Evolutionary conservation across 108 stramenopile species (phyloP).

Genomic region (Stephanodiscus triporus): DNA sequence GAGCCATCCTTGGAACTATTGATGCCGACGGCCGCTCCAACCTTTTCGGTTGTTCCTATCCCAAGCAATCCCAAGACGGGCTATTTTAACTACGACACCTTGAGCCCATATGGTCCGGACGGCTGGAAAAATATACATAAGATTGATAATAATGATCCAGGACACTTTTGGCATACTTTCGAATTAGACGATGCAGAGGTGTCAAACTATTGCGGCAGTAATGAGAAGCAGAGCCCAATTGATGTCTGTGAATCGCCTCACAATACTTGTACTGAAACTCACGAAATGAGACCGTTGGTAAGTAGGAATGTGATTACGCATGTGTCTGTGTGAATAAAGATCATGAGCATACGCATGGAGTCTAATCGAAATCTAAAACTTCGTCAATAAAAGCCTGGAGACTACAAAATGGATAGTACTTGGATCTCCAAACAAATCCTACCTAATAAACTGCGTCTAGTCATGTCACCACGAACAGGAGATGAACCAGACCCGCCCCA

Average conservation of each 20-base stretch:
- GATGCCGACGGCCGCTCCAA: slow-evolving; percentile 23
- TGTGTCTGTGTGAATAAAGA: not conserved
- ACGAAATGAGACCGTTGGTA: slow-evolving; percentile 43
- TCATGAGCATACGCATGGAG: not conserved
- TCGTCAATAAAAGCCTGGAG: slow-evolving; percentile 22
- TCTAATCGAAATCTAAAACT: not conserved
- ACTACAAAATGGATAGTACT: slow-evolving; percentile 41
- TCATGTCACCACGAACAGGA: slow-evolving; percentile 44
- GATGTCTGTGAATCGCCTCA: slow-evolving; percentile 53
- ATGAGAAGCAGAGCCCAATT: slow-evolving; percentile 71
- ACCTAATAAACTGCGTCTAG: slow-evolving; percentile 37
- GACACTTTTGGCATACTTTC: slow-evolving; percentile 35
- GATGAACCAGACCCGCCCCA: slow-evolving; percentile 47
- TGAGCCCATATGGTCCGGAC: slow-evolving; percentile 31
- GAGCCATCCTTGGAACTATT: slow-evolving; percentile 9
- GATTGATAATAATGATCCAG: slow-evolving; percentile 19
- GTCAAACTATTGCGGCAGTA: slow-evolving; percentile 50
- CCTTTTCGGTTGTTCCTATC: slow-evolving; percentile 15
- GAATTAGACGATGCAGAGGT: slow-evolving; percentile 19
- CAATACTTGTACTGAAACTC: slow-evolving; percentile 34
- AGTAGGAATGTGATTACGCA: not conserved
- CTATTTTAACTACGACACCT: slow-evolving; percentile 44
- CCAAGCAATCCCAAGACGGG: slow-evolving; percentile 28
- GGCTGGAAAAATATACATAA: slow-evolving; percentile 21
- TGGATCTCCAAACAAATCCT: slow-evolving; percentile 43